Evolutionary conservation across 2,329 filamentous ascomycete species (phyloP).

Genomic region (Xylaria sp.): DNA sequence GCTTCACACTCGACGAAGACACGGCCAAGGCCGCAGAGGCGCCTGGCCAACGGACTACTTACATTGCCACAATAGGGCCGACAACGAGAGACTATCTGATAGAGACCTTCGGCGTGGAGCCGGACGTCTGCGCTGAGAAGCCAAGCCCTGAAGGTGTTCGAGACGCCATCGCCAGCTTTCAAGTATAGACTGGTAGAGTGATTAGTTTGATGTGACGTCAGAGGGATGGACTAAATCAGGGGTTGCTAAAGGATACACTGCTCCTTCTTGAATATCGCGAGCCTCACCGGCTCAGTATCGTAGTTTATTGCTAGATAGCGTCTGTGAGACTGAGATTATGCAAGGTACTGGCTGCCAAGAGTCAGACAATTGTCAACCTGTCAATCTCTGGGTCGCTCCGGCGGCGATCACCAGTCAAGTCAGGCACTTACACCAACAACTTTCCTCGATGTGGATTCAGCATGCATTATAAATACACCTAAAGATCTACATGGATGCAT

Average conservation of each 20-base stretch:
- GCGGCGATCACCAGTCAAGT: conserved; percentile 1
- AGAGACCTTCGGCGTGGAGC: conserved; percentile 71
- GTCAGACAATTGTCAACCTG: background rate
- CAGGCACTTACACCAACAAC: background rate
- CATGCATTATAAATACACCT: conserved; percentile 11
- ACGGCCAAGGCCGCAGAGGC: conserved; percentile 54
- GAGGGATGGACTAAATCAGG: background rate
- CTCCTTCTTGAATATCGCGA: background rate
- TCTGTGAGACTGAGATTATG: conserved; percentile 4
- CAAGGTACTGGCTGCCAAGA: conserved; percentile 24
- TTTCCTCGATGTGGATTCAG: background rate
- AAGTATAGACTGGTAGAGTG: conserved; percentile 1
- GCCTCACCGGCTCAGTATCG: background rate
- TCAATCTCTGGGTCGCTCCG: background rate
- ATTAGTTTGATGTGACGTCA: background rate
- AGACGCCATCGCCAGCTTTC: conserved; percentile 67
- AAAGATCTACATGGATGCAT: background rate
- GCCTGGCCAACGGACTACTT: conserved; percentile 59
- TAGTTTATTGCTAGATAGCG: background rate
- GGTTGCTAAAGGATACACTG: background rate
- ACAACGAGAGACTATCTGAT: conserved; percentile 84
- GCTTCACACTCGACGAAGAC: conserved; percentile 58
- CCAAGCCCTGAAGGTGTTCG: conserved; percentile 85
- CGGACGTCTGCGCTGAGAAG: conserved; percentile 82
- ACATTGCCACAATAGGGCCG: conserved; percentile 89